Base-by-base conservation (phyloP, 2,329 filamentous ascomycete genomes). In the Rachicladosporium sp. region DNA sequence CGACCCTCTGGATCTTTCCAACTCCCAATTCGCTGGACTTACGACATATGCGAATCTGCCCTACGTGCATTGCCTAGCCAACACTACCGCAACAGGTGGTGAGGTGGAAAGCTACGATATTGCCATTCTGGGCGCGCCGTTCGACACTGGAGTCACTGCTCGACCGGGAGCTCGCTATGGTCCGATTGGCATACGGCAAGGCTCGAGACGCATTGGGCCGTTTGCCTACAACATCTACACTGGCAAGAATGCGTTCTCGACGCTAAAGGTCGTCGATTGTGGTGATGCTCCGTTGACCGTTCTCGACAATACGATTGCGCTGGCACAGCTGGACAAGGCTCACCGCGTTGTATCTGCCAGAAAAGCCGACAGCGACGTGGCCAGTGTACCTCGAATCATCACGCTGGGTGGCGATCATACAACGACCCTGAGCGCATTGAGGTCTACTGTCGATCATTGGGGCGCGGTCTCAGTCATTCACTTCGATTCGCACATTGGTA, bases 401-500 rank as follows among this genome's bases (percentile, higher is more conserved):
- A 69, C 67, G 1, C 52, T 74, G 0, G 70, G 71, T 8, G 71
- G 71, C 15, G 70, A 75, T 46, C 71, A 75, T 54, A 73, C 70
- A 1, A 74, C 70, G 0, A 74, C 71, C 0, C 55, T 74, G 4
- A 65, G 69, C 2, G 70, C 70, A 1, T 49, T 74, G 46, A 54
- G 71, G 37, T 71, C 69, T 2, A 66, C 68, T 0, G 54, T 64
- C 46, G 44, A 63, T 3, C 62, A 64, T 37, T 78, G 70, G 69
- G 73, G 70, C 1, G 53, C 62, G 10, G 67, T 74, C 2, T 72
- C 68, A 44, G 70, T 74, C 4, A 72, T 74, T n/a, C 70, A 74
- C 52, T 74, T 75, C 46, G 71, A 74, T 49, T 68, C 64, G 33
- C 70, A 72, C 48, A 54, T 72, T 43, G 67, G 59, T 59, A 49